These are phyloP conservation scores for Chaetomium olivaceum DNA, from an alignment of 2,329 filamentous ascomycete genomes.

Conservation along the genomic window DNA sequence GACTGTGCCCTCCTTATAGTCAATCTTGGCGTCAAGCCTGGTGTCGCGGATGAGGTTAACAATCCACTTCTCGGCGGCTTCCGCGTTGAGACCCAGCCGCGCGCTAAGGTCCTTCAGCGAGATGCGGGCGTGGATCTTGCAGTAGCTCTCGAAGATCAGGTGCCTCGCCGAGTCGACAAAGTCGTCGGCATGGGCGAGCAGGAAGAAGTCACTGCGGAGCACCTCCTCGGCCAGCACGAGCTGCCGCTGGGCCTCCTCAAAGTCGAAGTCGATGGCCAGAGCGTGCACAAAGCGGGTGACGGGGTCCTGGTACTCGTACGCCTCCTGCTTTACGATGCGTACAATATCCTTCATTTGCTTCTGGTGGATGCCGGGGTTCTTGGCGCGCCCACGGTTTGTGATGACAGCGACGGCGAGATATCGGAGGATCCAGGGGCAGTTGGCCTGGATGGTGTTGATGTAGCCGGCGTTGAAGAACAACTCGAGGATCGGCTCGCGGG, in stretches of 20 bases:
- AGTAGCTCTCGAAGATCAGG: conserved; percentile 97
- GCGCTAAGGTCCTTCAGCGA: conserved; percentile 96
- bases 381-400: conserved; percentile 78
- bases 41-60: conserved; percentile 99
- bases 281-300: conserved; percentile 96
- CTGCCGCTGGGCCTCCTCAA: conserved; percentile 91
- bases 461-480: conserved; percentile 95
- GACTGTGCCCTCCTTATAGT: conserved; percentile 97
- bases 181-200: conserved; percentile 76
- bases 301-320: conserved; percentile 95
- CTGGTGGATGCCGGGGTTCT: conserved; percentile 86
- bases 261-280: conserved; percentile 93
- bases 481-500: conserved; percentile 87
- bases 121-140: conserved; percentile 99
- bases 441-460: conserved; percentile 99
- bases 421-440: conserved; percentile 92
- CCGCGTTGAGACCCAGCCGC: conserved; percentile 85
- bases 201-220: conserved; percentile 92
- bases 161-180: conserved; percentile 95
- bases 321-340: conserved; percentile 92
- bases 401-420: conserved; percentile 95
- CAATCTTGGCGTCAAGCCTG: conserved; percentile 96
- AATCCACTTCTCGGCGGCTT: conserved; percentile 99
- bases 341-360: conserved; percentile 98
- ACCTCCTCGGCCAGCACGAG: conserved; percentile 87